A percentile compares a stretch with the other conserved stretches of the same genome.
Conservation (phyloP, 768 basidiomycete genomes). For the Auriscalpium vulgare region DNA sequence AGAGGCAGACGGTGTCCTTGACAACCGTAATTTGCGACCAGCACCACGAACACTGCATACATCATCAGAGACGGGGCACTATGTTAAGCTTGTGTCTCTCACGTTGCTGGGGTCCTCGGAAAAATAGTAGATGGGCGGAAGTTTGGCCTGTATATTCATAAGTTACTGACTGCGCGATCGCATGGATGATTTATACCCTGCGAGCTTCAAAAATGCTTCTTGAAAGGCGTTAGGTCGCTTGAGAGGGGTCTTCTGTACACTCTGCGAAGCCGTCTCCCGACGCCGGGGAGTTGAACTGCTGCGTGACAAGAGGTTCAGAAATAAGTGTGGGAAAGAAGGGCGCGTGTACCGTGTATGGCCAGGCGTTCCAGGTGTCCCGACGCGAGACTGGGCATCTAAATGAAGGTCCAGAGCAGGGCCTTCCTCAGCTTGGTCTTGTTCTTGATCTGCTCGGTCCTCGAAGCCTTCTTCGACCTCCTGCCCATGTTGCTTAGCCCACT, state of each 20-base stretch:
- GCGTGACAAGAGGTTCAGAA: not conserved
- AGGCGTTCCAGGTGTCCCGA: not conserved
- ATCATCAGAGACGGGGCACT: not conserved
- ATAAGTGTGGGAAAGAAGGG: not conserved
- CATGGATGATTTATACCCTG: not conserved
- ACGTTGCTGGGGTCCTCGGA: not conserved
- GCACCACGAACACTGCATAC: not conserved
- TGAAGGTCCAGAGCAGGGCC: slow-evolving; percentile 17
- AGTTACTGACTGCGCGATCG: not conserved
- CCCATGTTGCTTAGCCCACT: slow-evolving; percentile 16
- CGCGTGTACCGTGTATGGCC: too few relatives aligned
- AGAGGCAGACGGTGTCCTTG: not conserved
- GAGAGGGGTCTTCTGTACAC: not conserved
- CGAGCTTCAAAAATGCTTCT: not conserved
- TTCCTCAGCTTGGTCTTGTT: slow-evolving; percentile 27
- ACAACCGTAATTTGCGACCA: not conserved
- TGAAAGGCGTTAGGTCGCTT: not conserved
- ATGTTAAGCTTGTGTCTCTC: not conserved
- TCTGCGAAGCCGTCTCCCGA: not conserved
- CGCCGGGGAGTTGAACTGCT: not conserved
- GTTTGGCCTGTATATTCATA: not conserved
- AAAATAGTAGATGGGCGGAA: not conserved
- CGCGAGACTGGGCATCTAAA: slow-evolving; percentile 6
- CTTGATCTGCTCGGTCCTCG: slow-evolving; percentile 22
- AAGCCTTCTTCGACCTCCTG: slow-evolving; percentile 21